phyloP scores from a whole-genome alignment of 2,329 filamentous ascomycete genomes.

The Elsinoe australis region DNA sequence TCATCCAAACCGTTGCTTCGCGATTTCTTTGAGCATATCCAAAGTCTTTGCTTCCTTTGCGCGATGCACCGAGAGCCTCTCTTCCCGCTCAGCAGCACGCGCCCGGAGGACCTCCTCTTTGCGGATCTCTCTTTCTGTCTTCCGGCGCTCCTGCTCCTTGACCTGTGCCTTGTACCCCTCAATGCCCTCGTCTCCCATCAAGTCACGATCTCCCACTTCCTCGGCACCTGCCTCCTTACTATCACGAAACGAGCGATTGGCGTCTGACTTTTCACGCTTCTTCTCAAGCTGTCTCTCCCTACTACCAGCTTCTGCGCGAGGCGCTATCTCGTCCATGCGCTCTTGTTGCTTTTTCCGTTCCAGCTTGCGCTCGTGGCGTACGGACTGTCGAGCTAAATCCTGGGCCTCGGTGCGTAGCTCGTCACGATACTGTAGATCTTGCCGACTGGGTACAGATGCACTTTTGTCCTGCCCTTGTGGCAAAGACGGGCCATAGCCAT shows the following conservation, averaged over 20 bases:
- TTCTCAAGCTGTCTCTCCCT: slow-evolving; percentile 83
- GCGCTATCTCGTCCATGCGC: slow-evolving; percentile 69
- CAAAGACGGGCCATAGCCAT: slow-evolving; percentile 50
- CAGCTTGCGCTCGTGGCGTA: slow-evolving; percentile 54
- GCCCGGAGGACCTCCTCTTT: slow-evolving; percentile 74
- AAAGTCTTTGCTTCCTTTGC: slow-evolving; percentile 79
- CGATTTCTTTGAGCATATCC: slow-evolving; percentile 69
- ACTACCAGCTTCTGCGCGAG: slow-evolving; percentile 74
- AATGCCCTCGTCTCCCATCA: slow-evolving; percentile 66
- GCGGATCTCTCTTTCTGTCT: slow-evolving; percentile 74
- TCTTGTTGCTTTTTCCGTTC: slow-evolving; percentile 63
- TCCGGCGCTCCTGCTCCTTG: slow-evolving; percentile 60
- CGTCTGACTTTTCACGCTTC: slow-evolving; percentile 61
- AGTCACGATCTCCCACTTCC: slow-evolving; percentile 62
- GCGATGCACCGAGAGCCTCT: slow-evolving; percentile 60
- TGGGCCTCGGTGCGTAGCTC: slow-evolving; percentile 39
- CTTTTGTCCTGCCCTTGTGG: slow-evolving; percentile 37
- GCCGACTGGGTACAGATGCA: slow-evolving; percentile 59
- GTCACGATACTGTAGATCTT: slow-evolving; percentile 60
- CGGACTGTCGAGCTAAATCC: slow-evolving; percentile 44
- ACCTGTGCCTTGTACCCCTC: slow-evolving; percentile 61
- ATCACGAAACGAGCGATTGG: slow-evolving; percentile 65
- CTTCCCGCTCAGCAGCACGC: slow-evolving; percentile 69
- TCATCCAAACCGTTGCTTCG: slow-evolving; percentile 67
- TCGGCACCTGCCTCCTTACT: slow-evolving; percentile 54